phyloP scores from a whole-genome alignment of 345 rosid genomes.

The Pseudoturritis turrita region DNA sequence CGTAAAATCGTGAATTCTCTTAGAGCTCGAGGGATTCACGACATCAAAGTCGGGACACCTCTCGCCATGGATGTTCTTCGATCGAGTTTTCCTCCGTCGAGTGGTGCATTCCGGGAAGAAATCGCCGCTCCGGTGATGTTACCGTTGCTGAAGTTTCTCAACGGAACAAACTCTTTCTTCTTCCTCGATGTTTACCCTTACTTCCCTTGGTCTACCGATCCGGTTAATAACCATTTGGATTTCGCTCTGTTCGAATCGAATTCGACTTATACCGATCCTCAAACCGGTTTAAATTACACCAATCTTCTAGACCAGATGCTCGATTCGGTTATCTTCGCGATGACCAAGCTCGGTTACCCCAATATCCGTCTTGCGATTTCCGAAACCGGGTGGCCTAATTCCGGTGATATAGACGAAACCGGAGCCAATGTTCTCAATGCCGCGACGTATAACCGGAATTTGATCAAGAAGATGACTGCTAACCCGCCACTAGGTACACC shows the following conservation, averaged over 20 bases:
- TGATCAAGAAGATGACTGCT: slow-evolving; percentile 44
- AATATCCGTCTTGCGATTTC: slow-evolving; percentile 49
- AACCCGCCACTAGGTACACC: slow-evolving; percentile 63
- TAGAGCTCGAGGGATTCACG: slow-evolving; percentile 33
- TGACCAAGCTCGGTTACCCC: slow-evolving; percentile 54
- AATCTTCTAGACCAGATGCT: slow-evolving; percentile 85
- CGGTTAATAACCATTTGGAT: slow-evolving; percentile 37
- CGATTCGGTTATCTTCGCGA: slow-evolving; percentile 56
- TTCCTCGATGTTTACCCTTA: slow-evolving; percentile 79
- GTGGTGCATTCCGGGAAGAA: slow-evolving; percentile 51
- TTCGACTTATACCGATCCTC: slow-evolving; percentile 48
- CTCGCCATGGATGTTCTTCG: slow-evolving; percentile 63
- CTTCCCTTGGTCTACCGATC: slow-evolving; percentile 61
- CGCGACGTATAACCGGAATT: slow-evolving; percentile 69
- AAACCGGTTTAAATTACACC: slow-evolving; percentile 45
- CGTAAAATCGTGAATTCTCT: slow-evolving; percentile 43
- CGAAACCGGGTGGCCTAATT: slow-evolving; percentile 85
- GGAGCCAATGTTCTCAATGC: slow-evolving; percentile 73
- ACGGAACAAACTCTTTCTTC: slow-evolving; percentile 58
- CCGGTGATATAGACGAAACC: slow-evolving; percentile 59
- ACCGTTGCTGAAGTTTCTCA: slow-evolving; percentile 62
- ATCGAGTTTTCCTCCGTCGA: slow-evolving; percentile 66
- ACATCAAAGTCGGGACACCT: slow-evolving; percentile 71
- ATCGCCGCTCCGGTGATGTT: slow-evolving; percentile 41
- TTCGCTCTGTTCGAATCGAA: slow-evolving; percentile 48